These are phyloP conservation scores for Hebeloma cylindrosporum DNA, from an alignment of 768 basidiomycete species.

Conservation along the genomic window DNA sequence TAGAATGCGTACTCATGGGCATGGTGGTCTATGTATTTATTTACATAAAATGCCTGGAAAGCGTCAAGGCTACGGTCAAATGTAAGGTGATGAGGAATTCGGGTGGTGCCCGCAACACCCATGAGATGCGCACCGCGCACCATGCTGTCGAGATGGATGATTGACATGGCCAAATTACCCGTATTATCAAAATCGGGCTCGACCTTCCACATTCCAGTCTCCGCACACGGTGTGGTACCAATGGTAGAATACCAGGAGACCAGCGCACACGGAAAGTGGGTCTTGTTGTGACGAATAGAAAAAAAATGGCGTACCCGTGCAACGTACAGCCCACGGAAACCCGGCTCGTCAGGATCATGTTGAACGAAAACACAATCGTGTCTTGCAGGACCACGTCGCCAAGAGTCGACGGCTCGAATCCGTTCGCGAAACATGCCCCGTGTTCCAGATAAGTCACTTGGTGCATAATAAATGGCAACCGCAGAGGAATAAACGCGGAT, in stretches of 20 bases:
- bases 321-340: constrained; percentile 23
- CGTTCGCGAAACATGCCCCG: constrained; percentile 24
- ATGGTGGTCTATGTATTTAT: constrained; percentile 29
- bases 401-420: constrained; percentile 26
- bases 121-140: constrained; percentile 23
- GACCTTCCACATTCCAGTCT: constrained; percentile 31
- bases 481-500: constrained; percentile 29
- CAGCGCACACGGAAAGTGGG: constrained; percentile 24
- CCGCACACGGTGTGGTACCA: constrained; percentile 18
- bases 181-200: constrained; percentile 21
- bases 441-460: constrained; percentile 32
- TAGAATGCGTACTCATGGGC: constrained; percentile 22
- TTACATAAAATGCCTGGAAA: constrained; percentile 27
- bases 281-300: constrained; percentile 18
- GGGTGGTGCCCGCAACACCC: constrained; percentile 8
- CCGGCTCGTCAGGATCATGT: constrained; percentile 11
- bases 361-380: constrained; percentile 30
- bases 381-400: constrained; percentile 23
- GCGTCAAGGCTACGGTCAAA: constrained; percentile 17
- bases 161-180: constrained; percentile 2
- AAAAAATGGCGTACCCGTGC: constrained; percentile 26
- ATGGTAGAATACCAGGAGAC: constrained; percentile 24
- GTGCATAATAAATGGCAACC: constrained; percentile 28
- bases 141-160: constrained; percentile 26
- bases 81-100: constrained; percentile 15